A percentile compares a stretch with the other conserved stretches of the same genome.
Conservation (phyloP, 208 protist species). For the Trypanosomatidae sp. region DNA sequence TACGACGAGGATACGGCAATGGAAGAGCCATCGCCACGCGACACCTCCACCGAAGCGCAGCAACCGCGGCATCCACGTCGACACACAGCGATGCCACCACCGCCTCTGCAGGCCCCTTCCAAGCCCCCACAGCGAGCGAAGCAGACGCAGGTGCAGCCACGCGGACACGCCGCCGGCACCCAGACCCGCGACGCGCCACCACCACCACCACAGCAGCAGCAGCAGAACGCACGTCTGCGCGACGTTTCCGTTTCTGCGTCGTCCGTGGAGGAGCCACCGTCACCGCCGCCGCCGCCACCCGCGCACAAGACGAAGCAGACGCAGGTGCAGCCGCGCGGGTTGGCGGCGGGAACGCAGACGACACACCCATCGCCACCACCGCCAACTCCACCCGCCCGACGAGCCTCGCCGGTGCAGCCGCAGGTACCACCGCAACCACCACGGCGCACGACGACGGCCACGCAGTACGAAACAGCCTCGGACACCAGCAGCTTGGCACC, state of each 20-base stretch:
- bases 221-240: too few relatives aligned
- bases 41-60: not conserved
- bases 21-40: too few relatives aligned
- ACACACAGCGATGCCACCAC: too few relatives aligned
- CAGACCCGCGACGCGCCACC: conserved; percentile 1
- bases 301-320: conserved; percentile 1
- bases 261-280: too few relatives aligned
- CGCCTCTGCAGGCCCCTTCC: too few relatives aligned
- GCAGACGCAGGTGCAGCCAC: conserved; percentile 7
- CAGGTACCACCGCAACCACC: conserved; percentile 18
- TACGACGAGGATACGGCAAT: too few relatives aligned
- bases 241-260: too few relatives aligned
- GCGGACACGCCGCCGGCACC: not conserved
- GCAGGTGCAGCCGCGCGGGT: not conserved
- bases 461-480: too few relatives aligned
- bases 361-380: not conserved
- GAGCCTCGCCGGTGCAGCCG: too few relatives aligned
- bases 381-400: not conserved
- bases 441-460: not conserved
- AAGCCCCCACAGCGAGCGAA: too few relatives aligned
- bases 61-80: conserved; percentile 4
- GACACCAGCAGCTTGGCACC: too few relatives aligned
- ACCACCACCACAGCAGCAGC: not conserved
- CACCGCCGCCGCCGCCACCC: conserved; percentile 16
- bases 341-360: not conserved